These are phyloP conservation scores for Stachybotrys chlorohalonatus DNA, from an alignment of 2,329 filamentous ascomycete genomes.

Conservation along the genomic window DNA sequence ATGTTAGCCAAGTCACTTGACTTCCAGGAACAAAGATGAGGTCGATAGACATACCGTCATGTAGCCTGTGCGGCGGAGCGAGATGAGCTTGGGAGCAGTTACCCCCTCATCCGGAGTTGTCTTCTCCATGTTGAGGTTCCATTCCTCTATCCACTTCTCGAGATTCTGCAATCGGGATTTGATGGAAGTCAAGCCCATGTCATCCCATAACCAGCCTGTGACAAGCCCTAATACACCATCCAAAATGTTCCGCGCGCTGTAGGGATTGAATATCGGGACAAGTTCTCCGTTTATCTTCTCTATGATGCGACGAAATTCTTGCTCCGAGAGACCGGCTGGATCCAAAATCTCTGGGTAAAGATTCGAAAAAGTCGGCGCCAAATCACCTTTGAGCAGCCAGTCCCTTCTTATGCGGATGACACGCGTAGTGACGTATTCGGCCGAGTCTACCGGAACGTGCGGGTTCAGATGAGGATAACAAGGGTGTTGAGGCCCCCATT, in stretches of 20 bases:
- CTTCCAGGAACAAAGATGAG: not conserved
- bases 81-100: constrained; percentile 61
- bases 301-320: constrained; percentile 76
- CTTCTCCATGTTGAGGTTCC: constrained; percentile 68
- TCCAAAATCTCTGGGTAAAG: constrained; percentile 94
- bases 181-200: constrained; percentile 66
- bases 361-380: constrained; percentile 89
- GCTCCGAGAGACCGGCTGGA: constrained; percentile 69
- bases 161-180: constrained; percentile 63
- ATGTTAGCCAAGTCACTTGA: constrained; percentile 4
- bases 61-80: constrained; percentile 75
- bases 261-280: constrained; percentile 71
- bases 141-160: constrained; percentile 76
- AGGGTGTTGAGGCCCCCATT: constrained; percentile 90
- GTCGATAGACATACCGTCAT: constrained; percentile 54
- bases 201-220: constrained; percentile 94
- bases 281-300: constrained; percentile 74
- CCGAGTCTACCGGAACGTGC: constrained; percentile 71
- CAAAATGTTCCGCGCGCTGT: constrained; percentile 64
- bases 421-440: constrained; percentile 67
- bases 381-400: constrained; percentile 82
- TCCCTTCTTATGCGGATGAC: constrained; percentile 88
- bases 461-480: constrained; percentile 92
- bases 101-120: constrained; percentile 40
- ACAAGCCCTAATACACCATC: constrained; percentile 72